Conservation (phyloP, 371 early-diverging fungal genomes). For the Mortierella sp. region DNA sequence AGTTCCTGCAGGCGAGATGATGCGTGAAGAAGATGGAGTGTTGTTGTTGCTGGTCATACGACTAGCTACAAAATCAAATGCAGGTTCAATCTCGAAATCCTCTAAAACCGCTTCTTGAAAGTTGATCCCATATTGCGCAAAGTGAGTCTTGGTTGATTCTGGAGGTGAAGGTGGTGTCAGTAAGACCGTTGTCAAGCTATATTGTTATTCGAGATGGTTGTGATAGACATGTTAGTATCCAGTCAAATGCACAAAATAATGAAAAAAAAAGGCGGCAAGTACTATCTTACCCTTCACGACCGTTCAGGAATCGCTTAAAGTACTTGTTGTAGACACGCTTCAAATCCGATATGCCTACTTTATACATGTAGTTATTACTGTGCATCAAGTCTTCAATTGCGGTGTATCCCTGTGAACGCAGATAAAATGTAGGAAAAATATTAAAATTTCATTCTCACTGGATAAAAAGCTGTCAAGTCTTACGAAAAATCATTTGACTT, state of each 20-base stretch:
- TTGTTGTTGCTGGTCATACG: neutral
- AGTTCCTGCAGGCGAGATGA: constrained; percentile 36
- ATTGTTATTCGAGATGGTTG: neutral
- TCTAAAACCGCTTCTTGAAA: constrained; percentile 41
- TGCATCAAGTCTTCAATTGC: constrained; percentile 36
- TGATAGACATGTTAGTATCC: neutral
- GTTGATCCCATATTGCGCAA: constrained; percentile 48
- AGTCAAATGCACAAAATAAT: neutral
- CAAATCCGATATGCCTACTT: constrained; percentile 61
- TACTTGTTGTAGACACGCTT: constrained; percentile 61
- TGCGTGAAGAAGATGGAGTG: constrained; percentile 17
- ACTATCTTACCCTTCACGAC: constrained; percentile 37
- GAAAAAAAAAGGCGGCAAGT: neutral
- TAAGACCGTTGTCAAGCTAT: constrained; percentile 45
- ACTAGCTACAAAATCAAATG: constrained; percentile 37
- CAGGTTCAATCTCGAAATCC: constrained; percentile 54
- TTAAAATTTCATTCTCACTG: too few species aligned
- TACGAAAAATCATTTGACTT: too few species aligned
- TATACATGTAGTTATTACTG: constrained; percentile 54
- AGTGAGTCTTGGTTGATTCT: constrained; percentile 54
- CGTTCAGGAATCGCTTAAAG: constrained; percentile 64
- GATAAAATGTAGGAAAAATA: neutral
- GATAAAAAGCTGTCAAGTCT: too few species aligned
- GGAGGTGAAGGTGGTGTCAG: constrained; percentile 54
- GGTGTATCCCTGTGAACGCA: constrained; percentile 37